Base-by-base conservation (phyloP, 2,329 filamentous ascomycete genomes). In the Plectosphaerella sp. region DNA sequence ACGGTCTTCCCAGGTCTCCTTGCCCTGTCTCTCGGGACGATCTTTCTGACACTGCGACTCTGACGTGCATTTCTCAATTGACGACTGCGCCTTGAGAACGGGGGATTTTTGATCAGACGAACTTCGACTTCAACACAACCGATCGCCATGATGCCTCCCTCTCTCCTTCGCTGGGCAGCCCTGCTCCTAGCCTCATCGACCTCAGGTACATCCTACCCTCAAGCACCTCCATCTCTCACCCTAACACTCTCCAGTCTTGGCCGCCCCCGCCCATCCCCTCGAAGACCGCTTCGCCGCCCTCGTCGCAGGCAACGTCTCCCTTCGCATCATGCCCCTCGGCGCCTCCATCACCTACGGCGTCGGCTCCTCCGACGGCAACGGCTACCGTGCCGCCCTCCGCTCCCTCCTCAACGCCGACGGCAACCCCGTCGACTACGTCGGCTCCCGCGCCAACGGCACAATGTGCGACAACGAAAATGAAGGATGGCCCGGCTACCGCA, bases 401-500 rank as follows among this genome's bases (percentile, higher is more conserved):
- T 50, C 59, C 22, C 58, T 66, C 28, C 64, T 74, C 36, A 37
- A 55, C n/a, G 53, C 55, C n/a, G 59, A 62, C 18, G 68, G 67
- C 28, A 68, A 67, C 63, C 53, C 54, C 20, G 63, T 69, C 52
- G 66, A 69, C 63, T 73, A 73, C 65, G 71, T 75, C 15, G 73
- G 74, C 20, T 69, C 63, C n/a, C 64, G 62, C 28, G 56, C 65
- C 16, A 57, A 61, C 45, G 73, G 73, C 39, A 62, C 56, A 52
- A 75, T 76, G 72, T 36, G 18, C 20, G 63, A 72, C 59, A 71
- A 71, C 58, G 66, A 73, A 12, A 67, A 73, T 55, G 75, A 78
- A 57, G 74, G 73, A 35, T 74, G 73, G 66, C 66, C 70, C 0
- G 73, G 69, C 22, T 62, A 64, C 43, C 67, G 69, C 46, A 69